These are phyloP conservation scores for Hypoxylon lienhwacheense DNA, from an alignment of 495 filamentous ascomycete species.

Conservation along the genomic window DNA sequence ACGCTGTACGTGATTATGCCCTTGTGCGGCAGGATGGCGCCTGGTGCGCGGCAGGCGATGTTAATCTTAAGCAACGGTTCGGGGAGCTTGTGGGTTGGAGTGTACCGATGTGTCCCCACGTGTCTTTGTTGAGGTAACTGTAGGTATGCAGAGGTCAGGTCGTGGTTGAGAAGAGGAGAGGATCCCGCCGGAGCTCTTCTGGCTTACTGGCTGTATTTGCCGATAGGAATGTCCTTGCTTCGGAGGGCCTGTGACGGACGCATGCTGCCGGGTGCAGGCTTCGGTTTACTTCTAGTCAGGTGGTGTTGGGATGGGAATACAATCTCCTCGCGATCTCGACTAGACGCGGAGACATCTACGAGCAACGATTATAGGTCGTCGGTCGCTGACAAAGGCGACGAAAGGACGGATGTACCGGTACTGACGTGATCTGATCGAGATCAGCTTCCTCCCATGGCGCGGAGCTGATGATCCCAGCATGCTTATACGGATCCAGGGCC, in stretches of 20 bases:
- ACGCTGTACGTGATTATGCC: slow-evolving; percentile 55
- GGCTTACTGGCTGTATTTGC: slow-evolving; percentile 30
- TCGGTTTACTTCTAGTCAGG: background rate
- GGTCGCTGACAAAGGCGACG: background rate
- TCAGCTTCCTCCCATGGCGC: slow-evolving; percentile 11
- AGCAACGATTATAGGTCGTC: background rate
- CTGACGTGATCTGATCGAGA: too few species aligned
- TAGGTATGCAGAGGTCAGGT: background rate
- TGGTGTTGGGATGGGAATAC: background rate
- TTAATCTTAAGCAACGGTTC: background rate
- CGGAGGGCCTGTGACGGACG: slow-evolving; percentile 24
- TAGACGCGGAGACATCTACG: background rate
- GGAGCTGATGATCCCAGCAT: background rate
- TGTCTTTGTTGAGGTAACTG: slow-evolving; percentile 29
- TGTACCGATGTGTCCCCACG: slow-evolving; percentile 24
- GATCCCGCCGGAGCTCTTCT: background rate
- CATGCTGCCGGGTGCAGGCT: slow-evolving; percentile 1
- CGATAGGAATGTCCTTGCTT: slow-evolving; percentile 16
- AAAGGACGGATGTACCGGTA: slow-evolving; percentile 9
- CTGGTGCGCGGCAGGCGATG: background rate
- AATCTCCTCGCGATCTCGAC: background rate
- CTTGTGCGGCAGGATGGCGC: slow-evolving; percentile 43
- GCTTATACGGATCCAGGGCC: background rate
- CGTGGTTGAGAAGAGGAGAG: background rate
- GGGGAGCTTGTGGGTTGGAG: too few species aligned